phyloP scores from a whole-genome alignment of 441 rosid species.

The Adansonia rubrostipa region DNA sequence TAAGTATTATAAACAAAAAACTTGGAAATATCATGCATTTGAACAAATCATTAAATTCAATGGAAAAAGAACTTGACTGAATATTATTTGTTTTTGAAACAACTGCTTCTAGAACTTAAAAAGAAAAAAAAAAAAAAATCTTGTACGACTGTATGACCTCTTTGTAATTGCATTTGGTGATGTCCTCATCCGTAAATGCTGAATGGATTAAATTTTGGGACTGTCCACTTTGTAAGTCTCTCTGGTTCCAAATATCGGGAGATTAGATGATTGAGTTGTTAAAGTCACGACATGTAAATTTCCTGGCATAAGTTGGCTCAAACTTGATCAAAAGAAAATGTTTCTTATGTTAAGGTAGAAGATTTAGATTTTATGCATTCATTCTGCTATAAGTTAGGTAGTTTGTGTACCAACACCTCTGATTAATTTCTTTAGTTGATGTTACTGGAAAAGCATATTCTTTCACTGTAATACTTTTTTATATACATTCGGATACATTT shows the following conservation, averaged over 20 bases:
- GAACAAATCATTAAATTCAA: constrained; percentile 1
- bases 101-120: neutral
- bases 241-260: neutral
- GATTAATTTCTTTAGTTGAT: constrained; percentile 6
- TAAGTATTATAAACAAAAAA: constrained; percentile 6
- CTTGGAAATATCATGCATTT: constrained; percentile 9
- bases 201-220: neutral
- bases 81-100: neutral
- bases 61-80: neutral
- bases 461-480: neutral
- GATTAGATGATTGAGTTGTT: constrained; percentile 1
- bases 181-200: constrained; percentile 10
- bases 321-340: constrained; percentile 4
- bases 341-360: constrained; percentile 7
- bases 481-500: neutral
- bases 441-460: neutral
- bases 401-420: neutral
- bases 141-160: neutral
- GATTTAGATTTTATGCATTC: neutral
- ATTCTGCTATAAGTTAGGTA: neutral
- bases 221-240: neutral
- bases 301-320: neutral
- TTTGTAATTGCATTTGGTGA: neutral
- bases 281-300: neutral
- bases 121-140: neutral